Evolutionary conservation across 2,329 filamentous ascomycete genomes (phyloP), one percentile per base, ranked within the genome.

Genomic region (Teratosphaeria epicoccoides): DNA sequence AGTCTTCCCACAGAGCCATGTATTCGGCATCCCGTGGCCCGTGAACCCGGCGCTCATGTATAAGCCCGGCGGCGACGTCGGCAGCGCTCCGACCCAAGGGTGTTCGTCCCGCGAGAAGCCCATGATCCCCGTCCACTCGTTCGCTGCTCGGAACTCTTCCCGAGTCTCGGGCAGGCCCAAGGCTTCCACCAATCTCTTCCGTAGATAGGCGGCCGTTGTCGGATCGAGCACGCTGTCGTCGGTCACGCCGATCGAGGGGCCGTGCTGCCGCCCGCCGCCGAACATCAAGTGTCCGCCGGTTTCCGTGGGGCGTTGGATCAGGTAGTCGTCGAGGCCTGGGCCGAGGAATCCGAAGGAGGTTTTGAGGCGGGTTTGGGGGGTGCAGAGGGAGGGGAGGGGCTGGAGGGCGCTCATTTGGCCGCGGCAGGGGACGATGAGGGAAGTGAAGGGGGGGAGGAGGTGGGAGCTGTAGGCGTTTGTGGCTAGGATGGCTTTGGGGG

Each of bases 391-490:
- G 11, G 65, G 62, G 0, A 82, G 81, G 4, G 84, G 84, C 3
- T 75, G 61, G 20, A 90, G 74, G 0, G 84, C 79, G 43, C 78
- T 79, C 70, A 90, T 81, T 63, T 90, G 82, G 1, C 87, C 88
- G 23, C 86, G 76, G 2, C 86, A 82, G 0, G 90, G 90, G 2
- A 90, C 80, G 56, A 95, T 85, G 7, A 89, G 74, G 57, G 83
- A 80, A 7, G 78, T 73, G 59, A 91, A 84, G 12, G 33, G 6
- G 0, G 87, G 87, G 1, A 91, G 71, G 3, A 95, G 74, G 54
- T 83, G 77, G 1, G 87, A 87, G 6, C 88, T 90, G 67, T 95
- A 94, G 3, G 75, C 90, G 63, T 95, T 95, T 0, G 85, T 91
- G 4, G 87, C 85, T 14, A 95, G 76, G 17, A 95, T 75, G 20